phyloP scores from a whole-genome alignment of 139 green algal species.

The Auxenochlorella pyrenoidosa region DNA sequence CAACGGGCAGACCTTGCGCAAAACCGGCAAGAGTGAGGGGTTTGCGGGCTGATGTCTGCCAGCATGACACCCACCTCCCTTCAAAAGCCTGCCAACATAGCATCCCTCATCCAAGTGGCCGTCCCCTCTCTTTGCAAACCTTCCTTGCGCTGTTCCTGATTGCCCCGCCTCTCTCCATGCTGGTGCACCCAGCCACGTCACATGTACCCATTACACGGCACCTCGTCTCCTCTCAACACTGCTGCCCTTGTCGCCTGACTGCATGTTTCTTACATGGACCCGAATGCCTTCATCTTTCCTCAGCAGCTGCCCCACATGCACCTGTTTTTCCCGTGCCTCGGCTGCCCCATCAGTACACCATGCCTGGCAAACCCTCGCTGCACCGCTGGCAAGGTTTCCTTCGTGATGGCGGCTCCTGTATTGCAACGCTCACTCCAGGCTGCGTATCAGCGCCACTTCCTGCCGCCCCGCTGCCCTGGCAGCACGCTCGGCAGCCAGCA shows the following conservation, averaged over 20 bases:
- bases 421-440: not conserved
- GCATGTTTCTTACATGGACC: not conserved
- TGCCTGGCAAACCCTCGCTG: no score
- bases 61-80: no score
- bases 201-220: not conserved
- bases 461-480: not conserved
- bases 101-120: no score
- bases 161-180: not conserved
- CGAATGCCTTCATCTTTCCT: no score
- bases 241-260: no score
- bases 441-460: slow-evolving; percentile 10
- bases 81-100: no score
- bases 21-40: not conserved
- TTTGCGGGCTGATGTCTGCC: no score
- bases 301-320: not conserved
- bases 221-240: no score
- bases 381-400: no score
- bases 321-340: no score
- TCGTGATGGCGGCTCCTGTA: no score
- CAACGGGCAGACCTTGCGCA: not conserved
- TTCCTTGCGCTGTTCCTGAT: not conserved
- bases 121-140: not conserved
- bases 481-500: slow-evolving; percentile 9
- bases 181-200: not conserved
- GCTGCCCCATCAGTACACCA: no score